Base-by-base conservation (phyloP, 2,329 filamentous ascomycete genomes). In the Sporothrix inflata region DNA sequence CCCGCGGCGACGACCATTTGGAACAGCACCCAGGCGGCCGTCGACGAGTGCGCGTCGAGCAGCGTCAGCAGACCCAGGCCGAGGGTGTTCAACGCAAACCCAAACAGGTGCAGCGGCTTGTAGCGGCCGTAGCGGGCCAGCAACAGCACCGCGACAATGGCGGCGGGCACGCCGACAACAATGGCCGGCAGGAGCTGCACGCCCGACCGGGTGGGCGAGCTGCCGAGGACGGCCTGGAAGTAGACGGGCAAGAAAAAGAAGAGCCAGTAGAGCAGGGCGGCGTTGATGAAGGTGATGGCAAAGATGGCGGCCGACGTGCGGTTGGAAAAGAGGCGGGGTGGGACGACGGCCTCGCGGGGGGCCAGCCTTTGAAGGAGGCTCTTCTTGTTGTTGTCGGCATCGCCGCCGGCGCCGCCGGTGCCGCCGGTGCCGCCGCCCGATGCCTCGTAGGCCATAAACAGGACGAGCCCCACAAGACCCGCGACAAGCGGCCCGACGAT, bases 1-100 rank as follows among this genome's bases (percentile, higher is more conserved):
- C 90, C 90, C 6, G 89, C 89, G 69, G 86, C 88, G 45, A 89
- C 87, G 79, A 89, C 90, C 47, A 92, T 86, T 74, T 84, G 84
- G 74, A 89, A 78, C 24, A 79, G 66, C 0, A 78, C 78, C 81
- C 81, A 83, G 16, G 79, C 74, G 0, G 74, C 74, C 1, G 76
- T 77, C 55, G 75, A 75, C 14, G 78, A 79, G 72, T 77, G 47
- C 1, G 66, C 27, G 57, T 76, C 75, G 16, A 79, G 75, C 9
- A 78, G 73, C 5, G 74, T 67, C 1, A 78, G 66, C 5, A 80
- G 73, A 11, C 78, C 79, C 34, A 75, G 75, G 0, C 74, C 75
- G 21, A 78, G n/a, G 14, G 76, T 73, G 9, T 74, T 76, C 47
- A 79, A 69, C 4, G 78, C 75, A 80, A 82, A 83, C 21, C 82